Base-by-base conservation (phyloP, 352 stramenopile genomes). In the Phytophthora cactorum region DNA sequence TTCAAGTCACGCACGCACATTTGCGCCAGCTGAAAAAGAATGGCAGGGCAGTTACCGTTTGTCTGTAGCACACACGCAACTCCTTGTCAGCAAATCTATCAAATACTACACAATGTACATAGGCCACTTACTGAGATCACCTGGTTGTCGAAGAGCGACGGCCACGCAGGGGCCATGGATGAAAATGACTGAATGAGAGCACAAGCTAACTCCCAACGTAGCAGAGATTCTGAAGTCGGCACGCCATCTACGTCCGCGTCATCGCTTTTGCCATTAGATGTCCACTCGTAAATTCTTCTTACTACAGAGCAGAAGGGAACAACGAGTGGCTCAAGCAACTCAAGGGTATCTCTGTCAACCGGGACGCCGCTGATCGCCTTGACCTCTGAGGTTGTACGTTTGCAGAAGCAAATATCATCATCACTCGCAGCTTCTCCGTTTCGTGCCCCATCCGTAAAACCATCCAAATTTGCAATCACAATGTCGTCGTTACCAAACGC, bases 21-120 rank as follows among this genome's bases (percentile, higher is more conserved):
- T 41, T 92, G 82, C 2, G 85, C 85, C 31, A 93, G 63, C 44
- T 88, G 72, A 29, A 92, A 86, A 43, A 93, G 67, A 49, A 87
- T 71, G 2, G 72, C 58, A 14, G 85, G 81, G 44, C 80, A 72
- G 59, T 90, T 88, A 1, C 85, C 83, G 64, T 86, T 82, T 31
- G 78, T 86, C 58, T 86, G 58, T 38, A 60, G 12, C 38, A 70
- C 9, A 63, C 5, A 39, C 56, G 28, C 52, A n/a, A 51, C 0
- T 60, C 52, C 9, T 11, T 52, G 43, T 51, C n/a, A 63, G 31
- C 8, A 57, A 14, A 31, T 25, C 29, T 41, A 25, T 32, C 10
- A 63, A 45, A 27, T 14, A 17, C 5, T 41, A 12, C 41, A 36
- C 12, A 34, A 22, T 11, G 15, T 34, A 25, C 15, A 34, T 12